A percentile compares a stretch with the other conserved stretches of the same genome.
These are phyloP conservation scores for Scutellaria minor DNA, from an alignment of 257 asterid species.

Conservation along the genomic window DNA sequence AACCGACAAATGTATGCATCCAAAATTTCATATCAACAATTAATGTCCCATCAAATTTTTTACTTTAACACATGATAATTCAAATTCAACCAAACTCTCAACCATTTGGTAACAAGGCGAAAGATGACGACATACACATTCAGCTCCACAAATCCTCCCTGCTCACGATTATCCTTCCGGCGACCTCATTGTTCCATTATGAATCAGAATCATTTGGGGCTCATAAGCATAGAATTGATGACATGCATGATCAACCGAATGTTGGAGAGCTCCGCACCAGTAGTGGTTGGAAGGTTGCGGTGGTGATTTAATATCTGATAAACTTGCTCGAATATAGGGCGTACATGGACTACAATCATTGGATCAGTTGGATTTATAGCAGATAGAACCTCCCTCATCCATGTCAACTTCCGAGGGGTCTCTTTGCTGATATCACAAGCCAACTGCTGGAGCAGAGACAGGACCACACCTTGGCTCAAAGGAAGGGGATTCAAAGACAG, in stretches of 20 bases:
- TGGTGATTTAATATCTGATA: slow-evolving; percentile 81
- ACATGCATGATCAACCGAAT: slow-evolving; percentile 87
- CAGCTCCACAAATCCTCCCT: slow-evolving; percentile 9
- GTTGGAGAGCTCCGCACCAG: slow-evolving; percentile 55
- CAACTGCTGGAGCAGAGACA: slow-evolving; percentile 89
- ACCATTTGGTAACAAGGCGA: neutral
- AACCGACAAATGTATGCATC: slow-evolving; percentile 21
- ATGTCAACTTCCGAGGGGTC: slow-evolving; percentile 63
- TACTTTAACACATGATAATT: slow-evolving; percentile 9
- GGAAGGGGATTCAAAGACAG: slow-evolving; percentile 76
- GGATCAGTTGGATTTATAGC: slow-evolving; percentile 83
- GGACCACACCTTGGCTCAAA: slow-evolving; percentile 94
- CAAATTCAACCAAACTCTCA: slow-evolving; percentile 18
- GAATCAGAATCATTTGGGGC: slow-evolving; percentile 53
- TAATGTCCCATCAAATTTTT: slow-evolving; percentile 25
- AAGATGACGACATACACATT: neutral
- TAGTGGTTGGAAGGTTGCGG: slow-evolving; percentile 60
- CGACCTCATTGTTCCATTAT: neutral
- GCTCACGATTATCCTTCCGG: neutral
- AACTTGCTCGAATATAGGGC: slow-evolving; percentile 95
- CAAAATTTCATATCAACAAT: slow-evolving; percentile 41
- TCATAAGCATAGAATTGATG: slow-evolving; percentile 87
- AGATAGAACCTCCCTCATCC: slow-evolving; percentile 87
- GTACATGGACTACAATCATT: slow-evolving; percentile 74
- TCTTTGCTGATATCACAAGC: slow-evolving; percentile 81